Percentiles rank a stretch among this genome's conserved stretches.
phyloP scores from a whole-genome alignment of 2,329 filamentous ascomycete genomes.

The Neonectria hederae region DNA sequence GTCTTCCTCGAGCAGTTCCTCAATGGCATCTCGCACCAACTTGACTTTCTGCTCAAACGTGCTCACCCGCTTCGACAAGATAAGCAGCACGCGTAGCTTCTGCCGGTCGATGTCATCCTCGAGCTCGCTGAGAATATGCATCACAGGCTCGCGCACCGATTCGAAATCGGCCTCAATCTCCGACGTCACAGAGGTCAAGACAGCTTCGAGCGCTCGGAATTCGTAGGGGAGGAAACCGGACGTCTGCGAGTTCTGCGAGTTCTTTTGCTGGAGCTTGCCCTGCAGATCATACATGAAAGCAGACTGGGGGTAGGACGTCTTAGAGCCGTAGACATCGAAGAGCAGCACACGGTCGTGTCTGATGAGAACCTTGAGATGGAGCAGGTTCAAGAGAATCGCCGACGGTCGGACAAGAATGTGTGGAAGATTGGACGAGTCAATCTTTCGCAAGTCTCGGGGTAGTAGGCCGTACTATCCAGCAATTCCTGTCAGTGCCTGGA shows the following conservation, averaged over 20 bases:
- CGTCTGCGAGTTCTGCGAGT: conserved; percentile 57
- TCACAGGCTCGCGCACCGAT: conserved; percentile 89
- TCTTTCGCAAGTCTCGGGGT: conserved; percentile 94
- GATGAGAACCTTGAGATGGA: conserved; percentile 96
- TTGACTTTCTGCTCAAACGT: conserved; percentile 98
- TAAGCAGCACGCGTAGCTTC: conserved; percentile 88
- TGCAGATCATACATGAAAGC: conserved; percentile 98
- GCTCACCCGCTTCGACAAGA: conserved; percentile 93
- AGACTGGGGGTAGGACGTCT: conserved; percentile 93
- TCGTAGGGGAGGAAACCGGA: conserved; percentile 85
- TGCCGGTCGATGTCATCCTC: conserved; percentile 98
- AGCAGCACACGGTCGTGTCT: conserved; percentile 94
- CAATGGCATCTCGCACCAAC: conserved; percentile 91
- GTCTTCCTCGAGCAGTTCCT: conserved; percentile 94
- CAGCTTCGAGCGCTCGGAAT: conserved; percentile 93
- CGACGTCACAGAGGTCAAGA: conserved; percentile 91
- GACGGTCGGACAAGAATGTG: conserved; percentile 94
- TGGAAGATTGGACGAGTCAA: conserved; percentile 93
- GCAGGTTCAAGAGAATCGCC: conserved; percentile 91
- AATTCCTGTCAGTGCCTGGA: conserved; percentile 14
- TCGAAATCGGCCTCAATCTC: conserved; percentile 95
- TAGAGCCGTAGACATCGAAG: conserved; percentile 95
- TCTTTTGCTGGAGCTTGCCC: conserved; percentile 87
- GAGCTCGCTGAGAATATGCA: conserved; percentile 85
- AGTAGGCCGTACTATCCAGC: conserved; percentile 80